Percentiles rank a stretch among this genome's conserved stretches.
These are phyloP conservation scores for Naegleria fowleri DNA, from an alignment of 208 protist genomes.

Conservation along the genomic window DNA sequence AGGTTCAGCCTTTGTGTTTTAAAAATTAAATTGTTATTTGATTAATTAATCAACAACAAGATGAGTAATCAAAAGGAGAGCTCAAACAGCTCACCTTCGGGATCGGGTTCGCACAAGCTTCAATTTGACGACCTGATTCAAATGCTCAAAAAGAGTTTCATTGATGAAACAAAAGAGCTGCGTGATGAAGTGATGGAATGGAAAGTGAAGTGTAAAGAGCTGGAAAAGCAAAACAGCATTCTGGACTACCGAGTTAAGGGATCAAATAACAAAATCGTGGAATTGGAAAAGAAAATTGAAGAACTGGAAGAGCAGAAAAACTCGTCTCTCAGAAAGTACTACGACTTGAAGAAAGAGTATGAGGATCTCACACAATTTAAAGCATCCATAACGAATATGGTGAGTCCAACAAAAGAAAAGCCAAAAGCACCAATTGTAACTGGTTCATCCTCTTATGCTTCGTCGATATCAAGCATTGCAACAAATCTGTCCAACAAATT, in stretches of 20 bases:
- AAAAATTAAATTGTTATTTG: too few relatives aligned
- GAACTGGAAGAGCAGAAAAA: not conserved
- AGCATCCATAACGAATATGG: not conserved
- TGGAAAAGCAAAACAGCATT: not conserved
- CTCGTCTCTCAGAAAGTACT: not conserved
- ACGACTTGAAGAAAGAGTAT: not conserved
- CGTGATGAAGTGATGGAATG: not conserved
- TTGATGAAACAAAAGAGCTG: not conserved
- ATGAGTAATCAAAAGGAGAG: too few relatives aligned
- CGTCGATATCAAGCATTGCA: not conserved
- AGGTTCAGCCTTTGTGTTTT: too few relatives aligned
- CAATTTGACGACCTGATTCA: not conserved
- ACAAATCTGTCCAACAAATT: not conserved
- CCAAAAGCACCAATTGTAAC: not conserved
- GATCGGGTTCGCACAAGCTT: too few relatives aligned
- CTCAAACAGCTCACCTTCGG: too few relatives aligned
- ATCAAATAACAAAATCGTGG: not conserved
- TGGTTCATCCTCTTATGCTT: not conserved
- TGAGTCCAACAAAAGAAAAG: not conserved
- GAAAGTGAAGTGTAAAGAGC: not conserved
- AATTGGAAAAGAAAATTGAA: not conserved
- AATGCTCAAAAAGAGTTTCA: not conserved
- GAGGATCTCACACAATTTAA: not conserved
- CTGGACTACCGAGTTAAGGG: not conserved
- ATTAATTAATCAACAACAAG: too few relatives aligned